Base-by-base conservation (phyloP, 441 rosid species). In the Croton setiger region DNA sequence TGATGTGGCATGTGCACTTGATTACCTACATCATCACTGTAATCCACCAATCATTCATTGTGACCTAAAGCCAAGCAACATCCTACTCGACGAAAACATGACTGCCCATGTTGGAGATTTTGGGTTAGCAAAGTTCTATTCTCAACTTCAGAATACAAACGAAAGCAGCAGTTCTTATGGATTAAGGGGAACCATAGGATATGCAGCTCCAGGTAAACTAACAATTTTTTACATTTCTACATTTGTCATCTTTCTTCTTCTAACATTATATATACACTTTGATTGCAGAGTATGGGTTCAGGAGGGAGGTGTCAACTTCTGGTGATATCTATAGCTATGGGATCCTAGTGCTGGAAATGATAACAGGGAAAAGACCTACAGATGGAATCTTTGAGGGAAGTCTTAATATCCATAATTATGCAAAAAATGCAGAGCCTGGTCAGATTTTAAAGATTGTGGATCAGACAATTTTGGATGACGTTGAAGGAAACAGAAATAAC, bases 271-370 rank as follows among this genome's bases (percentile, higher is more conserved):
- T 7, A 39, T 39, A 5, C 43, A 39, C 7, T 39, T 27, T 10
- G 5, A 23, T 27, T 60, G 36, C 66, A 63, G 67, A 63, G 1
- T 63, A 45, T 63, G 67, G 67, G 2, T 6, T 47, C 7, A 9
- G 55, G 27, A 15, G 37, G 0, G 41, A 63, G 12, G 41, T 63
- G 12, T 23, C 67, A 63, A 63, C 13, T 31, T 7, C 0, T 23
- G 67, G 55, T 6, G 67, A 63, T 63, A 9, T 63, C 0, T 63
- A 63, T 5, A 63, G 67, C 20, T 63, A 45, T 47, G 67, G 67
- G 5, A 8, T 63, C 31, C 14, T 47, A 5, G 47, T 63, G 39
- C 8, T 63, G 14, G 67, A 63, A 21, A 23, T 63, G 12, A 23
- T 63, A 27, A 63, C 67, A 0, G 67, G 67, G 7, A 27, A 63